Base-by-base conservation (phyloP, 805 yeast species). In the Saturnispora silvae region DNA sequence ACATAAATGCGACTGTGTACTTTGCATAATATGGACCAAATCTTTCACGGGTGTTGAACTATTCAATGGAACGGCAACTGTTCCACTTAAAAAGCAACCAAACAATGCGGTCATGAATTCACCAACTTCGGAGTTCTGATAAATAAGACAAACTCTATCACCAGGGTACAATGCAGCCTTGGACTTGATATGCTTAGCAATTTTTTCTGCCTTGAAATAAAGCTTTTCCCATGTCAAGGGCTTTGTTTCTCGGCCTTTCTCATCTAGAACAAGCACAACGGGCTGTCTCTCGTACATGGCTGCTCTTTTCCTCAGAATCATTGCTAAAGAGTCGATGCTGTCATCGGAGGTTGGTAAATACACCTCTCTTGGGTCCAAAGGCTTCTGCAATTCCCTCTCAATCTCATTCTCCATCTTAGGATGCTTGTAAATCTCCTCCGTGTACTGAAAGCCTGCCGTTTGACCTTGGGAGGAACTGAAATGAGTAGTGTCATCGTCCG, bases 31-130 rank as follows among this genome's bases (percentile, higher is more conserved):
- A 42, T 75, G 77, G 11, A 74, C 67, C 42, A 86, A 75, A 45
- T 86, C 95, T 29, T 64, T 64, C 20, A 77, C 60, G 23, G 80
- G 78, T 20, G 75, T 69, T 37, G 77, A 81, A 41, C 85, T 77
- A 37, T 82, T 82, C 29, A 92, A 75, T 0, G 98, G 98, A 4
- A 92, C 89, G 0, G 97, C 97, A 2, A 92, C 87, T 32, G 85
- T 81, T 2, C 95, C 95, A 1, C 96, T 94, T 40, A 89, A 63
- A 46, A 89, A 83, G 53, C 96, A 87, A 5, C 96, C 98, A 54
- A 85, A 71, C 16, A 92, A 56, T 0, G 97, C 94, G 1, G 82
- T 73, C 0, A 83, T 72, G 54, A 87, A 89, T 45, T 92, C 97
- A 10, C 82, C 69, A 2, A 83, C 76, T 56, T 92, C 97, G 22